A percentile compares a stretch with the other conserved stretches of the same genome.
Conservation (phyloP, 805 yeast species). For the Candida peoriensis region DNA sequence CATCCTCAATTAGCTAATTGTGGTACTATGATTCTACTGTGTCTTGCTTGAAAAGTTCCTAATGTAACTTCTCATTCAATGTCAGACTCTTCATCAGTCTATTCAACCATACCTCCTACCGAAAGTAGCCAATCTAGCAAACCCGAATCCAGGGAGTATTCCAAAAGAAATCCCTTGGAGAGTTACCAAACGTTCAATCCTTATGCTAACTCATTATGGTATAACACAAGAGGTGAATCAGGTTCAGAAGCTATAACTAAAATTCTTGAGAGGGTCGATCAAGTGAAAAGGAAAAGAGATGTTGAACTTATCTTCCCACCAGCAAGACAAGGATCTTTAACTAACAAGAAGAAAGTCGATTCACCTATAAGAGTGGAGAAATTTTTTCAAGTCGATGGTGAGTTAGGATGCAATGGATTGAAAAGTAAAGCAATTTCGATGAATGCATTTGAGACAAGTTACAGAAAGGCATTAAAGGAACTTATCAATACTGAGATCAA, state of each 20-base stretch:
- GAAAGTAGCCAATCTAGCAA: too few relatives aligned
- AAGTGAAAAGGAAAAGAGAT: conserved; percentile 11
- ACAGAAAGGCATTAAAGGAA: conserved; percentile 21
- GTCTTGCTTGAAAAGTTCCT: too few relatives aligned
- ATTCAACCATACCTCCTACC: conserved; percentile 7
- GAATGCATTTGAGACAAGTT: conserved; percentile 9
- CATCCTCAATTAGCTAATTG: too few relatives aligned
- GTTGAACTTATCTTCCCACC: conserved; percentile 14
- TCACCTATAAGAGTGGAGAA: conserved; percentile 29
- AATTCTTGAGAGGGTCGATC: conserved; percentile 21
- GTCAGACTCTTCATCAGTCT: conserved; percentile 4
- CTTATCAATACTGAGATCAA: conserved; percentile 31
- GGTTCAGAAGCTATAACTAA: conserved; percentile 30
- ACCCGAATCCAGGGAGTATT: too few relatives aligned
- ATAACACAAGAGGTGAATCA: conserved; percentile 28
- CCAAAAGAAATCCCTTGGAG: conserved; percentile 17
- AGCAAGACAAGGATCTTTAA: conserved; percentile 19
- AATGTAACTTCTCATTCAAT: too few relatives aligned
- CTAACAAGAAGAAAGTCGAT: conserved; percentile 26
- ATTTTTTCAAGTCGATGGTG: conserved; percentile 11
- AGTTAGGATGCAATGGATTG: too few relatives aligned
- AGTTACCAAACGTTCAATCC: conserved; percentile 28
- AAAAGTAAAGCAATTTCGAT: conserved; percentile 3
- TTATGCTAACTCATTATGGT: conserved; percentile 40
- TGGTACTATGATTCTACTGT: too few relatives aligned